These are phyloP conservation scores for Carex sylvatica DNA, from an alignment of 202 grass and related monocot genomes.

Conservation along the genomic window DNA sequence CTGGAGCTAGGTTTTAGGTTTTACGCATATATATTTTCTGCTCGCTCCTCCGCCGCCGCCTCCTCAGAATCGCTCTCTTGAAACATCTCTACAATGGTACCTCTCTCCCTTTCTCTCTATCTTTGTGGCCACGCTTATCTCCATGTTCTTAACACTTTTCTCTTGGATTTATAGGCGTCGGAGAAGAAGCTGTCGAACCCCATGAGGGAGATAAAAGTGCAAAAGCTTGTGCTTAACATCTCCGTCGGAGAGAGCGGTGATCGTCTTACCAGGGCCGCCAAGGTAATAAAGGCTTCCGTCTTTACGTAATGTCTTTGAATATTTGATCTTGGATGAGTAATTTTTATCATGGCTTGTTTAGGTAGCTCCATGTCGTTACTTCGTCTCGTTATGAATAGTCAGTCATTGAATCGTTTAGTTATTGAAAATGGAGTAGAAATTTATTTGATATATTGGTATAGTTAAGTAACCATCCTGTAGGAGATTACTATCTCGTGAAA, in stretches of 20 bases:
- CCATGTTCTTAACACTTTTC: not conserved
- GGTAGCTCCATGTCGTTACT: not conserved
- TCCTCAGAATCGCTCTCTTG: not conserved
- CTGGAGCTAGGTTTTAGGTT: conserved; percentile 13
- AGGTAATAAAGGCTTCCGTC: conserved; percentile 40
- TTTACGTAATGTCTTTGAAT: not conserved
- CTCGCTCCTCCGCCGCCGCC: not conserved
- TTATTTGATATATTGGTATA: not conserved
- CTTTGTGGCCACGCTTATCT: not conserved
- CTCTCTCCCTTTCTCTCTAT: not conserved
- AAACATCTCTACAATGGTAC: conserved; percentile 34
- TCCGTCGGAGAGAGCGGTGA: conserved; percentile 76
- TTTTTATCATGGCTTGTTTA: not conserved
- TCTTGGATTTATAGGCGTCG: conserved; percentile 35
- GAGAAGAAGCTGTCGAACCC: conserved; percentile 69
- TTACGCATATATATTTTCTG: not conserved
- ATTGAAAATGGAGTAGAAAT: not conserved
- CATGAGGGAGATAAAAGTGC: conserved; percentile 84
- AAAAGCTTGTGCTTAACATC: conserved; percentile 78
- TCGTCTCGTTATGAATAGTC: not conserved
- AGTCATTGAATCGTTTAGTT: not conserved
- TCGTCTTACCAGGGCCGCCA: conserved; percentile 64
- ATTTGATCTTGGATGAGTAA: not conserved
- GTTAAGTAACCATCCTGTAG: not conserved
- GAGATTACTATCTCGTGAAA: not conserved